Percentiles rank a stretch among this genome's conserved stretches.
Conservation (phyloP, 768 basidiomycete genomes). For the Scleroderma citrinum region DNA sequence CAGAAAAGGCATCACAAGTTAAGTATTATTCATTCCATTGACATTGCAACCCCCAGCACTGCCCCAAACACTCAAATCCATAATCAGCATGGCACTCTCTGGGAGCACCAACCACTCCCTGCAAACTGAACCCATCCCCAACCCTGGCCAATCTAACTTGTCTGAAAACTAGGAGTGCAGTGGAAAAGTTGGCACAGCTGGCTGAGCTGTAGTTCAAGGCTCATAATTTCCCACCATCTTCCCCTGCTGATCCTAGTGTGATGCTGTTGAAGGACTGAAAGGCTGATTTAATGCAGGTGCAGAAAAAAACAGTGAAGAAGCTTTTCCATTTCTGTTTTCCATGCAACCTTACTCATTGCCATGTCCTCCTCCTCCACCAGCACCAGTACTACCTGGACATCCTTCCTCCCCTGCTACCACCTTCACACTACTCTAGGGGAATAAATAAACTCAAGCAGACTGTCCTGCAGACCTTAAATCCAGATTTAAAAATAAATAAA, state of each 20-base stretch:
- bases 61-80: too few species aligned
- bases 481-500: too few species aligned
- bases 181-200: constrained; percentile 42
- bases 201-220: constrained; percentile 71
- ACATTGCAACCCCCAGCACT: too few species aligned
- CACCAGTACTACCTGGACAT: constrained; percentile 31
- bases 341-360: constrained; percentile 14
- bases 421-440: constrained; percentile 20
- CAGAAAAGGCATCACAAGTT: too few species aligned
- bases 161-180: too few species aligned
- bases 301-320: background rate
- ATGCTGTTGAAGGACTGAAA: constrained; percentile 6
- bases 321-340: background rate
- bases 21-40: too few species aligned
- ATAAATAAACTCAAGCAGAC: constrained; percentile 25
- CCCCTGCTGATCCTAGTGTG: constrained; percentile 24
- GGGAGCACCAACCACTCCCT: too few species aligned
- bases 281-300: background rate
- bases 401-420: constrained; percentile 23
- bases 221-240: constrained; percentile 57
- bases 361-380: too few species aligned
- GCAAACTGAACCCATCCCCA: too few species aligned
- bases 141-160: too few species aligned
- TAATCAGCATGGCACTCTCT: too few species aligned
- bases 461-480: too few species aligned